A percentile compares a stretch with the other conserved stretches of the same genome.
These are phyloP conservation scores for Geranium rotundifolium DNA, from an alignment of 345 rosid species.

Conservation along the genomic window DNA sequence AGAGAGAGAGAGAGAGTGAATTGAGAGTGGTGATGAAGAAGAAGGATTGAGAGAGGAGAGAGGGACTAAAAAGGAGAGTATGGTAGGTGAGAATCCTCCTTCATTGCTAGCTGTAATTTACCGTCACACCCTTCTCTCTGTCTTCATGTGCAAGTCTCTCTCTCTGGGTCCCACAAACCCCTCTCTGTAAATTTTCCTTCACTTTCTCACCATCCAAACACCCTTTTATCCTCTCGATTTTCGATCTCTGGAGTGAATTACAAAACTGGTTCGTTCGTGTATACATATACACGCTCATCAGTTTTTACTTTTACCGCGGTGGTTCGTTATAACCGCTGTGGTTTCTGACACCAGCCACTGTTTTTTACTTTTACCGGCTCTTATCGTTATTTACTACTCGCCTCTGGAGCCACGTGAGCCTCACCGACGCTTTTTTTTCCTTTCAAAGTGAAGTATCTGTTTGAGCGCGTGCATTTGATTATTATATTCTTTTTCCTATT, in stretches of 20 bases:
- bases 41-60: background rate
- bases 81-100: conserved; percentile 30
- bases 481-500: too few species aligned
- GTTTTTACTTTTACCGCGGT: too few species aligned
- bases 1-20: background rate
- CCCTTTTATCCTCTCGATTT: too few species aligned
- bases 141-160: conserved; percentile 47
- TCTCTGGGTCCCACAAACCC: conserved; percentile 5
- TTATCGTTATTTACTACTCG: background rate
- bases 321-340: too few species aligned
- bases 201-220: background rate
- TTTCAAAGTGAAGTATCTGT: too few species aligned
- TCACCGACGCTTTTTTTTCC: background rate
- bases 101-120: conserved; percentile 73
- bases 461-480: too few species aligned
- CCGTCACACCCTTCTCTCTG: conserved; percentile 7
- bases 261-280: too few species aligned
- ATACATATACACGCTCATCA: too few species aligned
- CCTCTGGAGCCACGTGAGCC: background rate
- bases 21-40: background rate
- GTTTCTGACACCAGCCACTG: background rate
- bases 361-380: background rate
- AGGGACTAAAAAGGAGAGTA: background rate
- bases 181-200: background rate
- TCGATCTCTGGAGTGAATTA: too few species aligned